Conservation (phyloP, 495 filamentous ascomycete species). For the Podospora tetraspora region DNA sequence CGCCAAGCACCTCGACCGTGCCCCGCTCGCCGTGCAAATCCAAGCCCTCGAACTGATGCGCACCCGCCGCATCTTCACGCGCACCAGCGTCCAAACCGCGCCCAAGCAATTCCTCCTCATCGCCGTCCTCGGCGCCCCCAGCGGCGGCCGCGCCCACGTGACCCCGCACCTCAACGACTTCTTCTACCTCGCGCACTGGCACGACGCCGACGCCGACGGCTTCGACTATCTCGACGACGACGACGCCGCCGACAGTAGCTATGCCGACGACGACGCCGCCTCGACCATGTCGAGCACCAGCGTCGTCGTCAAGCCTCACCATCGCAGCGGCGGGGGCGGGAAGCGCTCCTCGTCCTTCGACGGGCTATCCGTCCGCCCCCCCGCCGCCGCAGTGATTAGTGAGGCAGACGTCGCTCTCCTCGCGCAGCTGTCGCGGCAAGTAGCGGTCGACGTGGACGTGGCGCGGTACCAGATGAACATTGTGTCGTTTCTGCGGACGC, state of each 20-base stretch:
- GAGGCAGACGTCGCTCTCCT: constrained; percentile 38
- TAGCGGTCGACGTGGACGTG: constrained; percentile 53
- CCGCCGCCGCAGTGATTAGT: constrained; percentile 14
- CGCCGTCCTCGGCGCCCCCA: constrained; percentile 54
- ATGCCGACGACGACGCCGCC: constrained; percentile 17
- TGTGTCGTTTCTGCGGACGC: constrained; percentile 74
- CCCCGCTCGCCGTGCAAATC: constrained; percentile 68
- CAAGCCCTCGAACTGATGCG: constrained; percentile 81
- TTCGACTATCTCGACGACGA: constrained; percentile 55
- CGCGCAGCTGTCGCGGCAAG: constrained; percentile 26
- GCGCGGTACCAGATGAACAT: constrained; percentile 80
- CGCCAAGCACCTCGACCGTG: constrained; percentile 69
- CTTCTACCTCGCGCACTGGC: constrained; percentile 84
- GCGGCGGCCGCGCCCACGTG: constrained; percentile 40
- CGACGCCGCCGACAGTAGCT: background rate
- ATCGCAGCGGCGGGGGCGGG: background rate
- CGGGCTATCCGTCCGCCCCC: constrained; percentile 1
- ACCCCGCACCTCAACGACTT: constrained; percentile 66
- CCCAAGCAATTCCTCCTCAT: constrained; percentile 79
- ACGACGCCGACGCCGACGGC: constrained; percentile 62
- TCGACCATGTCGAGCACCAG: constrained; percentile 29
- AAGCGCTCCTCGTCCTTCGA: constrained; percentile 10
- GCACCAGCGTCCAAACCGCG: constrained; percentile 62
- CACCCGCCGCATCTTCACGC: constrained; percentile 67
- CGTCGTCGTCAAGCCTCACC: constrained; percentile 29